Evolutionary conservation across 768 basidiomycete species (phyloP).

Genomic region (Dentipellis fragilis): DNA sequence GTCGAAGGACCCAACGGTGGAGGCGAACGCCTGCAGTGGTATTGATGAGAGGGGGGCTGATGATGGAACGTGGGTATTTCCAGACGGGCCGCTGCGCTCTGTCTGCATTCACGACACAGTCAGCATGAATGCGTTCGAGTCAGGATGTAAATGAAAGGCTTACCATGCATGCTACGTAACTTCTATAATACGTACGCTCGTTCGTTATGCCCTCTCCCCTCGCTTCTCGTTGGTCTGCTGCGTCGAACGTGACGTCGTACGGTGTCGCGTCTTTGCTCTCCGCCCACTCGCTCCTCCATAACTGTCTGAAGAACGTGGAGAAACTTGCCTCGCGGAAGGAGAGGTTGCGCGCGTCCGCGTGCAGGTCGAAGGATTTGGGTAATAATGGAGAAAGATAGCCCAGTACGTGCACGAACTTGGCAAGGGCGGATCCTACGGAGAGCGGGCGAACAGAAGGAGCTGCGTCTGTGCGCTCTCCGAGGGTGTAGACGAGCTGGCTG

Average conservation of each 20-base stretch:
- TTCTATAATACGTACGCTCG: conserved; percentile 32
- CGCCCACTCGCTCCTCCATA: conserved; percentile 41
- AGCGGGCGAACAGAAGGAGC: conserved; percentile 32
- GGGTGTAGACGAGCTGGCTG: conserved; percentile 34
- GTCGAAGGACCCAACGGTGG: conserved; percentile 28
- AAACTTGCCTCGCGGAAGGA: conserved; percentile 30
- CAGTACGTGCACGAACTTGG: conserved; percentile 30
- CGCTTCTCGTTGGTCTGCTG: conserved; percentile 32
- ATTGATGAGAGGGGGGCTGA: conserved; percentile 3
- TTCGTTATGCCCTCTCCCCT: conserved; percentile 26
- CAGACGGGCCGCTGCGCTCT: not conserved
- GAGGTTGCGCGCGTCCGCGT: conserved; percentile 32
- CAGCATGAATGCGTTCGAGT: not conserved
- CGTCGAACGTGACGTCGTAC: conserved; percentile 37
- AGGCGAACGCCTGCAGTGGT: conserved; percentile 21
- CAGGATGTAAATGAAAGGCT: not conserved
- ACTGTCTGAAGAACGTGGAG: conserved; percentile 22
- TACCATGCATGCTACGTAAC: conserved; percentile 31
- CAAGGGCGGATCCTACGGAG: conserved; percentile 29
- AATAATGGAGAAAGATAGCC: conserved; percentile 35
- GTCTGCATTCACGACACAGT: not conserved
- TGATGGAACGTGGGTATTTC: not conserved
- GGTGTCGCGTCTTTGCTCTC: conserved; percentile 35
- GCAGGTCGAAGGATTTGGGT: conserved; percentile 28
- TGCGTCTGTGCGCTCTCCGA: conserved; percentile 31